Conservation (phyloP, 208 protist genomes). For the Leishmania aethiopica region DNA sequence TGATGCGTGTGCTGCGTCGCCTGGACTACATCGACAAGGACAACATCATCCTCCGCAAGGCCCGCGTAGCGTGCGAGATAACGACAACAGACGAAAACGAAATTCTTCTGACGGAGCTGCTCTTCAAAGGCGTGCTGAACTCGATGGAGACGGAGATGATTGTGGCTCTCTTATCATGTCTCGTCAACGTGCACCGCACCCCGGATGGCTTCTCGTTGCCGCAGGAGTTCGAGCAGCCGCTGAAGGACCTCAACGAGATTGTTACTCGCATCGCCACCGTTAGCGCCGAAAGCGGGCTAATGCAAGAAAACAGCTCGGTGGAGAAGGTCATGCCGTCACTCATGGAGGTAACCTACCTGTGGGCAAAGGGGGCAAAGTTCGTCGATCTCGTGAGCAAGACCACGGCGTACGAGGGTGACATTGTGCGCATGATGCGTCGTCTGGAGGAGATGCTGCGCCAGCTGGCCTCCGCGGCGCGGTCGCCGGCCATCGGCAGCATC, state of each 20-base stretch:
- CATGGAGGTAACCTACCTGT: constrained; percentile 97
- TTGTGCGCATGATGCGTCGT: constrained; percentile 98
- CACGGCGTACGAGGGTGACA: constrained; percentile 98
- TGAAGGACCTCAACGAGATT: constrained; percentile 91
- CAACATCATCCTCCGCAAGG: constrained; percentile 98
- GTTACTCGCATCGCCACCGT: constrained; percentile 94
- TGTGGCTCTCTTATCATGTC: constrained; percentile 94
- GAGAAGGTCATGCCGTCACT: constrained; percentile 95
- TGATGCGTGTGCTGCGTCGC: constrained; percentile 96
- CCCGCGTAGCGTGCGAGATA: constrained; percentile 98
- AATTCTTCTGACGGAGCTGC: constrained; percentile 98
- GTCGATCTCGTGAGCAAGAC: constrained; percentile 97
- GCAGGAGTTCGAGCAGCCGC: constrained; percentile 87
- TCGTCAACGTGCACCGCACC: constrained; percentile 96
- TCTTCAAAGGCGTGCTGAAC: constrained; percentile 98
- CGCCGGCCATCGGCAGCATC: constrained; percentile 97
- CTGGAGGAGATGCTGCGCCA: constrained; percentile 99
- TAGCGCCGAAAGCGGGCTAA: constrained; percentile 91
- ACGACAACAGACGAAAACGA: constrained; percentile 97
- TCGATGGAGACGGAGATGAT: constrained; percentile 96
- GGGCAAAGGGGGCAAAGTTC: constrained; percentile 98
- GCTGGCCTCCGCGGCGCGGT: constrained; percentile 96
- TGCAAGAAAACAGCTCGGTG: constrained; percentile 93
- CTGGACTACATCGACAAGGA: constrained; percentile 97
- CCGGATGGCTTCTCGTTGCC: constrained; percentile 88